Evolutionary conservation across 2,329 filamentous ascomycete genomes (phyloP), one percentile per base, ranked within the genome.

Genomic region (Torrubiellomyces zombiae): DNA sequence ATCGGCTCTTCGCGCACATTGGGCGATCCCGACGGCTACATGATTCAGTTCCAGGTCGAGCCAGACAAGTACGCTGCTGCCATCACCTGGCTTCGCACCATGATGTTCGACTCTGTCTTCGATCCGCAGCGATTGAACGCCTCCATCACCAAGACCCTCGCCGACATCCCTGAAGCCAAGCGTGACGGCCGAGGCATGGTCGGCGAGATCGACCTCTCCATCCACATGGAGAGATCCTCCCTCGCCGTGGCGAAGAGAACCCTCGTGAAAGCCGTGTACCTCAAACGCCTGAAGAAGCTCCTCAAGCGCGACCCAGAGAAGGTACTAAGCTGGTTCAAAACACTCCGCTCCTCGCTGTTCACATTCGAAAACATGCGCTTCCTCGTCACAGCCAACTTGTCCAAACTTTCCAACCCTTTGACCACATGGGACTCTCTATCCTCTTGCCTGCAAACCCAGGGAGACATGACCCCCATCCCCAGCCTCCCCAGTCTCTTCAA

Each of bases 151-250:
- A 91, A 93, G 49, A 70, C 91, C 22, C 62, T 94, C 11, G 83
- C 85, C 3, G 86, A 95, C 39, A 76, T 98, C 11, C 89, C 89
- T 0, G 83, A 94, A 43, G 63, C 74, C 26, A 98, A 95, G 59
- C 79, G 89, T 20, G 80, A 78, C 38, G 89, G 89, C 2, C 68
- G 74, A 28, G 56, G 57, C 20, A 75, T 75, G 71, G 56, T 67
- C 4, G 55, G 53, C 28, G 68, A 73, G 33, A 60, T 75, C 29
- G 70, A 89, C 38, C 67, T 74, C 32, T 82, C 86, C 51, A 67
- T 91, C 13, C 81, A 93, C 46, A 71, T 80, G 39, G 65, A 76
- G n/a, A 66, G 67, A 16, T 70, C 79, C 14, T 85, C 82, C 0
- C 69, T 83, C 27, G 58, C 74, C 15, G 76, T 81, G 23, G 79